Evolutionary conservation across 768 basidiomycete genomes (phyloP).

Genomic region (Nevesoporus exiguus): DNA sequence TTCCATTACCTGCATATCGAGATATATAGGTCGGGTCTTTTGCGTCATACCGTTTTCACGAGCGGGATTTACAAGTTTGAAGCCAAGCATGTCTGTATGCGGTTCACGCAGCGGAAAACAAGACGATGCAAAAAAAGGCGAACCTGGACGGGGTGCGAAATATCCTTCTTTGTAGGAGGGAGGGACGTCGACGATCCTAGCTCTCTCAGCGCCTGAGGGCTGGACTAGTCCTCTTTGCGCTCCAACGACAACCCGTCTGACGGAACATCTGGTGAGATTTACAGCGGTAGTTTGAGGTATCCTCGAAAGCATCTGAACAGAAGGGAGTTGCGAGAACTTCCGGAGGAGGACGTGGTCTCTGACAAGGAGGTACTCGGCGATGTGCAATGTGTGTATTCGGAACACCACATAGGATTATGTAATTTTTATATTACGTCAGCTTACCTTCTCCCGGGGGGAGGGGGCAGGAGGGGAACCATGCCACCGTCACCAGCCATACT

Average conservation of each 20-base stretch:
- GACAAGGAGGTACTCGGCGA: slow-evolving; percentile 2
- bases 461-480: slow-evolving; percentile 76
- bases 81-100: slow-evolving; percentile 78
- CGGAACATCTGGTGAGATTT: slow-evolving; percentile 28
- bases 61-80: slow-evolving; percentile 66
- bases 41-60: slow-evolving; percentile 55
- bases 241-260: slow-evolving; percentile 19
- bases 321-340: slow-evolving; percentile 2
- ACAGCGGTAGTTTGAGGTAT: slow-evolving; percentile 39
- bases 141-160: slow-evolving; percentile 70
- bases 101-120: not conserved
- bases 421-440: slow-evolving; percentile 14
- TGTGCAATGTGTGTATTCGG: not conserved
- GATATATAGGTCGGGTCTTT: slow-evolving; percentile 87
- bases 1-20: slow-evolving; percentile 86
- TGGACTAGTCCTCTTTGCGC: slow-evolving; percentile 66
- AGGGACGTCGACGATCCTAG: slow-evolving; percentile 79
- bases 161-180: slow-evolving; percentile 66
- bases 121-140: slow-evolving; percentile 8
- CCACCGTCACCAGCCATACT: slow-evolving; percentile 32
- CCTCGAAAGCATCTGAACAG: slow-evolving; percentile 54
- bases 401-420: slow-evolving; percentile 13
- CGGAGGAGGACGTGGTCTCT: slow-evolving; percentile 8
- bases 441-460: slow-evolving; percentile 67
- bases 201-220: slow-evolving; percentile 78